Base-by-base conservation (phyloP, 345 rosid genomes). In the Gossypium anomalum region DNA sequence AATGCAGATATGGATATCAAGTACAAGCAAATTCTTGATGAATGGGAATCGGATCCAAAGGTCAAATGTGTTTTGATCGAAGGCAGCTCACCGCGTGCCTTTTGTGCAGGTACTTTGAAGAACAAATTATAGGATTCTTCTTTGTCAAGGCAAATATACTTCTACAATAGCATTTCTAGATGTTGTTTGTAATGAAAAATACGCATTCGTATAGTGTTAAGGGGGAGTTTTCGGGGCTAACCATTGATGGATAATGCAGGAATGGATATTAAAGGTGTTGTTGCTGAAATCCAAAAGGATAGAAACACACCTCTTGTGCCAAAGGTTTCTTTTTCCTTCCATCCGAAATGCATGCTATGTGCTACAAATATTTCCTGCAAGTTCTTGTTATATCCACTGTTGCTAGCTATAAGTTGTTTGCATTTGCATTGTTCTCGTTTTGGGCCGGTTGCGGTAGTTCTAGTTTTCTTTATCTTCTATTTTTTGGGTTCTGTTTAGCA, bases 181-280 rank as follows among this genome's bases (percentile, higher is more conserved):
- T 34, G 20, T 16, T 61, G 16, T 60, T 57, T 16, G 61, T 9
- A 23, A 9, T 45, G 59, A 14, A 10, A 19, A 10, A 16, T 10
- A 14, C 59, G 29, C 9, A 68, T 56, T n/a, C 19, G 3, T 56
- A 60, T 17, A 66, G 78, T 65, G 47, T 47, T 67, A 51, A 34
- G 41, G 77, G 83, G 63, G 77, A 73, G 76, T 70, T 83, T 81
- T 73, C 75, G 84, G 81, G 82, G 82, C 78, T 84, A 70, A 81
- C 72, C 76, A 72, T 77, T 76, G 61, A 78, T 66, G 84, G 72
- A 57, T 76, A 60, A 81, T 92, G 93, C 90, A 89, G 97, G 94
- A 68, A 90, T 93, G 94, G 98, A 90, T 84, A 89, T 93, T 75
- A 89, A 93, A 84, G 96, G 97, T 76, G 89, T 93, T 81, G 94